These are phyloP conservation scores for Populus alba DNA, from an alignment of 345 rosid species.

Conservation along the genomic window DNA sequence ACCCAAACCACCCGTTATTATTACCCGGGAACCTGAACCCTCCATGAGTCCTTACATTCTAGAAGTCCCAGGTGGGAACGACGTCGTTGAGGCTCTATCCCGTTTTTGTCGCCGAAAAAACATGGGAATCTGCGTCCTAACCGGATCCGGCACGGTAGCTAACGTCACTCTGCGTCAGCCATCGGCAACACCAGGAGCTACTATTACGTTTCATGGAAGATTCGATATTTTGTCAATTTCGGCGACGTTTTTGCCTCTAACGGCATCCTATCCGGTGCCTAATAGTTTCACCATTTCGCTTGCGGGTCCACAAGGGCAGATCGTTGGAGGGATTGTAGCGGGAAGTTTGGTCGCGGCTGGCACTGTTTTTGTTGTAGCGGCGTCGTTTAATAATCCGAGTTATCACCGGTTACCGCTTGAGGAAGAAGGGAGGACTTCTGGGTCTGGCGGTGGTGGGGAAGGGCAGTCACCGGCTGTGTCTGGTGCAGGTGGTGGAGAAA, in stretches of 20 bases:
- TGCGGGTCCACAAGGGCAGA: slow-evolving; percentile 93
- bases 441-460: slow-evolving; percentile 46
- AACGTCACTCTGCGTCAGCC: slow-evolving; percentile 90
- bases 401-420: slow-evolving; percentile 55
- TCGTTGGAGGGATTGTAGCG: slow-evolving; percentile 80
- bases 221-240: slow-evolving; percentile 85
- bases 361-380: slow-evolving; percentile 66
- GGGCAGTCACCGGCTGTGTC: slow-evolving; percentile 51
- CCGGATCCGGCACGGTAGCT: slow-evolving; percentile 81
- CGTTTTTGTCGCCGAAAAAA: slow-evolving; percentile 64
- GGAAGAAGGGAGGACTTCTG: slow-evolving; percentile 37
- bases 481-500: slow-evolving; percentile 42
- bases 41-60: slow-evolving; percentile 86
- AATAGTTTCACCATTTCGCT: slow-evolving; percentile 62
- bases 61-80: slow-evolving; percentile 74
- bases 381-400: slow-evolving; percentile 71
- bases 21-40: slow-evolving; percentile 65
- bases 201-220: slow-evolving; percentile 78
- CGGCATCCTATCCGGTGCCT: slow-evolving; percentile 43
- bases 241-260: slow-evolving; percentile 65
- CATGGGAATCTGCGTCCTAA: slow-evolving; percentile 62
- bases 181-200: slow-evolving; percentile 66
- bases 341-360: slow-evolving; percentile 72
- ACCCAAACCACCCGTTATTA: slow-evolving; percentile 64
- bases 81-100: slow-evolving; percentile 57